A percentile compares a stretch with the other conserved stretches of the same genome.
Evolutionary conservation across 768 basidiomycete species (phyloP).

Genomic region (Naganishia randhawae): DNA sequence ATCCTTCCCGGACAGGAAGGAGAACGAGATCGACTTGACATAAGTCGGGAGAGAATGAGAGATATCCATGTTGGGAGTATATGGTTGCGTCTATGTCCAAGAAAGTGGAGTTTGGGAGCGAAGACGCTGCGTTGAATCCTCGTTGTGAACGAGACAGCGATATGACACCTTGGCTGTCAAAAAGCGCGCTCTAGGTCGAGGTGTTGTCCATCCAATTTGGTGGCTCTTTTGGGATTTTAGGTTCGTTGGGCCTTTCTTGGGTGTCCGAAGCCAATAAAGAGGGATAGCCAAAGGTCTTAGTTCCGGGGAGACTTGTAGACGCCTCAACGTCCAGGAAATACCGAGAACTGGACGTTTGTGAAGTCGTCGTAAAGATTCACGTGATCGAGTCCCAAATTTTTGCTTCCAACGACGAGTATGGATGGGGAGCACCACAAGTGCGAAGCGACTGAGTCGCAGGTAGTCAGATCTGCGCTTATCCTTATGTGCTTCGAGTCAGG

Average conservation of each 20-base stretch:
- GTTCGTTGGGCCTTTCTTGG: background rate
- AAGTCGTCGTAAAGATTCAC: background rate
- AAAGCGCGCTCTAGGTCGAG: constrained; percentile 9
- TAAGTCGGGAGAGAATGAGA: constrained; percentile 80
- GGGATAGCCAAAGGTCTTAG: background rate
- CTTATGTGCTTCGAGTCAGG: background rate
- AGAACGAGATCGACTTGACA: constrained; percentile 81
- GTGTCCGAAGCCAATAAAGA: background rate
- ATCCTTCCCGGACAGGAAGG: constrained; percentile 82
- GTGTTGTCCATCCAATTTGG: constrained; percentile 16
- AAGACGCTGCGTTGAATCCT: background rate
- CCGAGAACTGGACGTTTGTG: background rate
- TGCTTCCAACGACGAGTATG: too few species aligned
- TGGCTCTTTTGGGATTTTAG: constrained; percentile 10
- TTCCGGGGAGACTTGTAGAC: background rate
- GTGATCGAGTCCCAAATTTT: constrained; percentile 13
- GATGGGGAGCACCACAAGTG: too few species aligned
- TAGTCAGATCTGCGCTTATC: background rate
- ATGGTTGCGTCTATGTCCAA: background rate
- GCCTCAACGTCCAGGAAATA: background rate
- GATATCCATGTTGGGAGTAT: constrained; percentile 65
- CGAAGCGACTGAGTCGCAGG: too few species aligned
- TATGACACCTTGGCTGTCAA: constrained; percentile 20
- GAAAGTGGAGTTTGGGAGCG: background rate
- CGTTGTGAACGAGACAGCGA: constrained; percentile 6